Percentiles rank a stretch among this genome's conserved stretches.
These are phyloP conservation scores for Lasiodiplodia sp. DNA, from an alignment of 2,329 filamentous ascomycete genomes.

Conservation along the genomic window DNA sequence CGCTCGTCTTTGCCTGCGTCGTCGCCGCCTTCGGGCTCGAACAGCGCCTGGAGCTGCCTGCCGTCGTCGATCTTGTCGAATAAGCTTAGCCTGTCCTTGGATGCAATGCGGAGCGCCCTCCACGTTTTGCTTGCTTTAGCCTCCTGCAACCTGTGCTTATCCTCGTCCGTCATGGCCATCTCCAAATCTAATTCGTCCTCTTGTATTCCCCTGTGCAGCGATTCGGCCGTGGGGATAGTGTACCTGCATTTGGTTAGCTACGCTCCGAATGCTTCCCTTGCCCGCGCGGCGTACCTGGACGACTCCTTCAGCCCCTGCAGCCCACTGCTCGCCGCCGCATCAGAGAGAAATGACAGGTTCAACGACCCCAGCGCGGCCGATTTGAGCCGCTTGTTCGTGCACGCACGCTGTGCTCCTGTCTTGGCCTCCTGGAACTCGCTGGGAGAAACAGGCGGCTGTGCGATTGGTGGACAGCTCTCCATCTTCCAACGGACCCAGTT, in stretches of 20 bases:
- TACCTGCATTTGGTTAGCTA: constrained; percentile 60
- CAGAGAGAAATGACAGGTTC: constrained; percentile 78
- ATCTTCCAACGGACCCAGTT: constrained; percentile 99
- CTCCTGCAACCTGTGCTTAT: constrained; percentile 67
- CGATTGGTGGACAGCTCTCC: constrained; percentile 88
- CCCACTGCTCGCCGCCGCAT: constrained; percentile 66
- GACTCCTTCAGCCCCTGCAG: constrained; percentile 74
- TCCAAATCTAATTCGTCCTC: constrained; percentile 86
- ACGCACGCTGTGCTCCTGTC: constrained; percentile 68
- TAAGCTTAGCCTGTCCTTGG: constrained; percentile 73
- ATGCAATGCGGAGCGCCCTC: constrained; percentile 84
- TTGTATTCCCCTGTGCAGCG: constrained; percentile 76
- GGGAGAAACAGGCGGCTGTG: constrained; percentile 73
- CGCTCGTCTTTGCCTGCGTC: constrained; percentile 41
- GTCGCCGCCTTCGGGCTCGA: constrained; percentile 49
- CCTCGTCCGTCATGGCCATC: constrained; percentile 72
- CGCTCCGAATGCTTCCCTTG: constrained; percentile 4
- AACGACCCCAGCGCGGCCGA: constrained; percentile 74
- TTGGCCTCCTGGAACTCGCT: constrained; percentile 75
- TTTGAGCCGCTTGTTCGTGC: constrained; percentile 72
- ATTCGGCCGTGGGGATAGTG: constrained; percentile 71
- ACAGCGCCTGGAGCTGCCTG: constrained; percentile 68
- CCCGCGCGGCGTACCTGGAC: constrained; percentile 53
- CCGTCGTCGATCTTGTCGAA: constrained; percentile 91
- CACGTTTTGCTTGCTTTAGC: constrained; percentile 88